Evolutionary conservation across 164 flowering plant genomes (phyloP).

Genomic region (Sextonia rubra): DNA sequence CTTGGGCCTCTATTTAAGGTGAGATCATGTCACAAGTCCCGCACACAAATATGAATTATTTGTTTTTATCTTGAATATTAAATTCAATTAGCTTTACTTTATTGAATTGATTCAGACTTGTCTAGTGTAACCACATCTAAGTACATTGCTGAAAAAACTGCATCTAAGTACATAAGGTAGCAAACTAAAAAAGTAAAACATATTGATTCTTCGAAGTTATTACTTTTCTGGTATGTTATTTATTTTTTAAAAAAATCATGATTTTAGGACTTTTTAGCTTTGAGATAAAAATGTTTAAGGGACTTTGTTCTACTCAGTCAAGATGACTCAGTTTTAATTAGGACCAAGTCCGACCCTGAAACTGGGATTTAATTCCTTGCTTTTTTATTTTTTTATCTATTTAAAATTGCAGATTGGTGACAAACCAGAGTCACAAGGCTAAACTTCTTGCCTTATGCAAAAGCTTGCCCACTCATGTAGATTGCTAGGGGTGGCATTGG

Average conservation of each 20-base stretch:
- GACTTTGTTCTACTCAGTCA: no score
- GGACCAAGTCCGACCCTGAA: no score
- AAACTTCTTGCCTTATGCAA: no score
- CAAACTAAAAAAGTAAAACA: neutral
- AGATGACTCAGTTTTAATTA: no score
- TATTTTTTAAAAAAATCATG: neutral
- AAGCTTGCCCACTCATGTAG: no score
- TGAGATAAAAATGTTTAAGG: no score
- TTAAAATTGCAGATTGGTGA: no score
- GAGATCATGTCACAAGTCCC: neutral
- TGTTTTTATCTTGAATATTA: neutral
- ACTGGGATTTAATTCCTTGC: neutral
- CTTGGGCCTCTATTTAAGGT: constrained; percentile 88
- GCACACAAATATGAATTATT: neutral
- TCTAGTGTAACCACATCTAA: neutral
- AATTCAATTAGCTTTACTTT: neutral
- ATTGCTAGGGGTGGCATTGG: no score
- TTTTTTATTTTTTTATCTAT: neutral
- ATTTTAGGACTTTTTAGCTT: no score
- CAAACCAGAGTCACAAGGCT: no score
- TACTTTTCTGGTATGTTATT: neutral
- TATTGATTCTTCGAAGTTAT: neutral
- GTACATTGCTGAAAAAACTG: no score
- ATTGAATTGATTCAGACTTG: neutral
- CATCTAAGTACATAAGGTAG: neutral